phyloP scores from a whole-genome alignment of 352 stramenopile genomes.

The Hyaloperonospora arabidopsidis region DNA sequence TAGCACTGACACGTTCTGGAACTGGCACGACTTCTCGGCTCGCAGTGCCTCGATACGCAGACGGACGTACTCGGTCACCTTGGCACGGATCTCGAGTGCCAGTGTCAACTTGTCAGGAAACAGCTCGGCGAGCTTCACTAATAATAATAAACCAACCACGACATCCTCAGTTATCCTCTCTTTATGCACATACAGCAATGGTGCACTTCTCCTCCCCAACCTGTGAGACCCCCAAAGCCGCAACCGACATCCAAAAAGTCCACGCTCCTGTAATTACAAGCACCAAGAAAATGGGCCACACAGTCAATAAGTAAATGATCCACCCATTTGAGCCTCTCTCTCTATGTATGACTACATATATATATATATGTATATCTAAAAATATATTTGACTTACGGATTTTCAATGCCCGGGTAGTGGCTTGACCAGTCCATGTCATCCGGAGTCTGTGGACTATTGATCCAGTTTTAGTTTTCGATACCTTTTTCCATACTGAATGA shows the following conservation, averaged over 20 bases:
- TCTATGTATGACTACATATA: no score
- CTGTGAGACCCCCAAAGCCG: conserved; percentile 95
- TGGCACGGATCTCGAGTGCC: conserved; percentile 96
- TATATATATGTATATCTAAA: no score
- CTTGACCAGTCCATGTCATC: conserved; percentile 89
- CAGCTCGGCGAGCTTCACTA: conserved; percentile 84
- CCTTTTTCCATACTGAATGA: neutral
- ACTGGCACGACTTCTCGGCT: conserved; percentile 67
- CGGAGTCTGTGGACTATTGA: conserved; percentile 66
- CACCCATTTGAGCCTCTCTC: no score
- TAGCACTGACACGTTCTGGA: conserved; percentile 94
- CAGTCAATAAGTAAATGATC: conserved; percentile 5
- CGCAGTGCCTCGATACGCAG: conserved; percentile 87
- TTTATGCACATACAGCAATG: neutral
- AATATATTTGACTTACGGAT: no score
- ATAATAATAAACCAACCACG: neutral
- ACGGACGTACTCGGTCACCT: conserved; percentile 90
- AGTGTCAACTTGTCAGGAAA: conserved; percentile 93
- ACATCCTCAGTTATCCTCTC: neutral
- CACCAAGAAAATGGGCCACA: no score
- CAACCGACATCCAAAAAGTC: conserved; percentile 96
- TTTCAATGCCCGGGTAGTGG: conserved; percentile 86
- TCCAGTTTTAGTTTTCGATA: neutral
- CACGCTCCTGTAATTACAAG: conserved; percentile 46
- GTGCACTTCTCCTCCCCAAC: conserved; percentile 12